These are phyloP conservation scores for Drosera capensis DNA, from an alignment of 148 eudicot species.

Conservation along the genomic window DNA sequence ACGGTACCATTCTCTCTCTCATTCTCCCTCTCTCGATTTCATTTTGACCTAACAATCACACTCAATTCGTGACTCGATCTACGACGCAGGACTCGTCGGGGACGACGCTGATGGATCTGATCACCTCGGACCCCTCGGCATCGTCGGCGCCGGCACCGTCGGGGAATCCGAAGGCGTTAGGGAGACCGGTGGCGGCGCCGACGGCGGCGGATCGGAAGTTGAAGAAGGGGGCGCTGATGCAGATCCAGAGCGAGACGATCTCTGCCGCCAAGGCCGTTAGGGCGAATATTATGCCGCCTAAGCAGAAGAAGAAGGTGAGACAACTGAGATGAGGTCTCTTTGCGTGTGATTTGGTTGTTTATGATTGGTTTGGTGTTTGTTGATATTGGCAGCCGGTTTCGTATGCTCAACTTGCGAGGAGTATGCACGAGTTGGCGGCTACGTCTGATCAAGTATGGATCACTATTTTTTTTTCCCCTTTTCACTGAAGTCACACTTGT, in stretches of 20 bases:
- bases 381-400: slow-evolving; percentile 58
- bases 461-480: neutral
- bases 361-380: neutral
- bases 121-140: slow-evolving; percentile 53
- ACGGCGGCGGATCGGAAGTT: slow-evolving; percentile 47
- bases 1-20: too few relatives aligned
- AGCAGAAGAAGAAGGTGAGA: slow-evolving; percentile 40
- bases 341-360: neutral
- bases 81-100: slow-evolving; percentile 85
- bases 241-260: slow-evolving; percentile 89
- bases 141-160: slow-evolving; percentile 19
- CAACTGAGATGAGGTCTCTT: slow-evolving; percentile 19
- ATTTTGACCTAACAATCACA: too few relatives aligned
- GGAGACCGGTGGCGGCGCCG: slow-evolving; percentile 38
- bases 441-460: slow-evolving; percentile 70
- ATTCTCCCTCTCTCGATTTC: too few relatives aligned
- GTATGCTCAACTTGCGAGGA: slow-evolving; percentile 95
- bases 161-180: slow-evolving; percentile 15
- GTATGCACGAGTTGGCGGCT: slow-evolving; percentile 86
- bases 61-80: too few relatives aligned
- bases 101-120: slow-evolving; percentile 88
- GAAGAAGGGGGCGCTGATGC: slow-evolving; percentile 59
- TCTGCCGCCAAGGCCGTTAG: slow-evolving; percentile 96
- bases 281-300: slow-evolving; percentile 70
- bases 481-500: neutral